Evolutionary conservation across 1,284 basidiomycete genomes (phyloP).

Genomic region (Ceratobasidium sp.): DNA sequence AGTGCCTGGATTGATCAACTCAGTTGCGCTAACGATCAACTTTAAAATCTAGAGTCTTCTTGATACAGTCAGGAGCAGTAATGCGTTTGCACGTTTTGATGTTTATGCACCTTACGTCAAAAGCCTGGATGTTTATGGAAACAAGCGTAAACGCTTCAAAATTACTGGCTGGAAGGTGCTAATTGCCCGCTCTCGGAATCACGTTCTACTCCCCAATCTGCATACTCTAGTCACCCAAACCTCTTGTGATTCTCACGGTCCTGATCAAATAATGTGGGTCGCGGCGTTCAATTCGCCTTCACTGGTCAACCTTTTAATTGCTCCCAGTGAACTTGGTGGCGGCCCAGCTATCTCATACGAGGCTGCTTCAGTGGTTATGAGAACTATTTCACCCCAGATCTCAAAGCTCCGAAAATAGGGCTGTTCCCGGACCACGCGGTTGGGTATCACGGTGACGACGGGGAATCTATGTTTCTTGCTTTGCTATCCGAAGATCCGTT

Average conservation of each 20-base stretch:
- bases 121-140: not conserved
- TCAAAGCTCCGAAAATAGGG: not conserved
- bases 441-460: not conserved
- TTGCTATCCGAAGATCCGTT: not conserved
- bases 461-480: not conserved
- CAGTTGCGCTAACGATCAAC: no score
- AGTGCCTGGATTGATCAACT: no score
- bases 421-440: not conserved
- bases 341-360: constrained; percentile 1
- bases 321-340: not conserved
- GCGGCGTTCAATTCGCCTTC: not conserved
- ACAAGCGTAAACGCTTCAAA: not conserved
- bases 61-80: no score
- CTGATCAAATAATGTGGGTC: constrained; percentile 23
- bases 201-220: constrained; percentile 28
- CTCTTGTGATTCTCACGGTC: not conserved
- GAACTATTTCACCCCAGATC: not conserved
- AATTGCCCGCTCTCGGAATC: not conserved
- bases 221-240: not conserved
- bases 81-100: constrained; percentile 17
- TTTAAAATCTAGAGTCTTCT: no score
- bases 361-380: not conserved
- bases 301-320: not conserved
- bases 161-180: constrained; percentile 8
- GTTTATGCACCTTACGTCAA: constrained; percentile 16